Base-by-base conservation (phyloP, 768 basidiomycete genomes). In the Boletus patriciae region DNA sequence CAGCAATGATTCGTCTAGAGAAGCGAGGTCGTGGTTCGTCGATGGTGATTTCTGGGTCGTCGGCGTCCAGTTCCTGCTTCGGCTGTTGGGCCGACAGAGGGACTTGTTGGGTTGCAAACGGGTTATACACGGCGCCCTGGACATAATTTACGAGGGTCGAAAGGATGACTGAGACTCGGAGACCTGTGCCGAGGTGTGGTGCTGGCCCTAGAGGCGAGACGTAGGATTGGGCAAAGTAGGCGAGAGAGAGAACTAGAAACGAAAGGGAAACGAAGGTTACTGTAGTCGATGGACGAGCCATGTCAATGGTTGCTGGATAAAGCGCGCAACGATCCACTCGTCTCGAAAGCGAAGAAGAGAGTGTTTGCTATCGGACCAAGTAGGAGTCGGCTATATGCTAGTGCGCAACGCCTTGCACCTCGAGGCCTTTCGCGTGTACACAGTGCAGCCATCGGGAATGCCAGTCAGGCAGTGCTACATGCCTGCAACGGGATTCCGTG, bases 1-100 rank as follows among this genome's bases (percentile, higher is more conserved):
- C 88, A 12, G 92, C 94, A 0, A 96, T 84, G 23, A 98, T 89
- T 59, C 82, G 83, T 38, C 65, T 67, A 29, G 65, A 53, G 55
- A 73, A 76, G 33, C 66, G 65, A 21, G 73, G 72, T 36, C 70
- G 68, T 29, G 70, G 70, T 46, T 70, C 59, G 5, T 37, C 44
- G 21, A 60, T 27, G 36, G n/a, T 54, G 7, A 31, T 49, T 48
- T 68, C 54, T 9, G 52, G 23, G 37, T 62, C 54, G 38, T 58
- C 48, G 11, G 23, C 25, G 27, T 51, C 59, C 44, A 31, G 21
- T 36, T 56, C 23, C 36, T 57, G 44, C 50, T 49, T 8, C 1
- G 54, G 48, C 29, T 54, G 42, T 47, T 57, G 57, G 45, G 12
- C 27, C 21, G 54, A 52, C 43, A 62, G 48, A 15, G 56, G 59